Base-by-base conservation (phyloP, 352 stramenopile genomes). In the Phytophthora foliorum region DNA sequence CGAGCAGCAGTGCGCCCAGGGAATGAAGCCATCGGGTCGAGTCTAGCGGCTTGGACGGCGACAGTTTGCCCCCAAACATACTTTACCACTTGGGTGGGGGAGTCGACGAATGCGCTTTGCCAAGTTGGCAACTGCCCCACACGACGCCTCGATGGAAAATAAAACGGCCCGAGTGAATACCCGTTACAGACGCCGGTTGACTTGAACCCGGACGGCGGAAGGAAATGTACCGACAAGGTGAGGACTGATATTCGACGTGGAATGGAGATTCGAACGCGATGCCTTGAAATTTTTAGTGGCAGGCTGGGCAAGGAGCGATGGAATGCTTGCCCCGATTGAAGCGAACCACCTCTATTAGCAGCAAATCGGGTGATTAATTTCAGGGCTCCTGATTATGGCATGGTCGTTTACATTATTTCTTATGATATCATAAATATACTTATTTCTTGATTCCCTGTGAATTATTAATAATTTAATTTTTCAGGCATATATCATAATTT, bases 1-100 rank as follows among this genome's bases (percentile, higher is more conserved):
- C 53, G 17, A 75, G 44, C n/a, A 75, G 32, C 34, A 75, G 32
- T 25, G 63, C 68, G 1, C 59, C 63, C 2, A 75, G 56, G 21
- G 63, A 72, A 6, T 75, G 62, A 22, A 75, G 24, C 68, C 68
- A 75, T 6, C 68, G 62, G 14, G 56, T 70, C 19, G 21, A 38
- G 31, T 70, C 55, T 10, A 58, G 45, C 27, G 51, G 34, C 38
- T 65, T 65, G 46, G 46, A 41, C 46, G 57, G 39, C 22, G 57
- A 58, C 19, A 48, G 17, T 9, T 41, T 65, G 17, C 34, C 62
- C 24, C 41, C 41, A 4, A 48, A 25, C 41, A 48, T 52, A 13
- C 19, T 59, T 54, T 36, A 22, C 52, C 56, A 72, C 39, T 58
- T 32, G 34, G 14, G n/a, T n/a, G n/a, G 14, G 27, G 41, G 13